phyloP scores from a whole-genome alignment of 306 rosid species.

The Dalbergia cultrata region DNA sequence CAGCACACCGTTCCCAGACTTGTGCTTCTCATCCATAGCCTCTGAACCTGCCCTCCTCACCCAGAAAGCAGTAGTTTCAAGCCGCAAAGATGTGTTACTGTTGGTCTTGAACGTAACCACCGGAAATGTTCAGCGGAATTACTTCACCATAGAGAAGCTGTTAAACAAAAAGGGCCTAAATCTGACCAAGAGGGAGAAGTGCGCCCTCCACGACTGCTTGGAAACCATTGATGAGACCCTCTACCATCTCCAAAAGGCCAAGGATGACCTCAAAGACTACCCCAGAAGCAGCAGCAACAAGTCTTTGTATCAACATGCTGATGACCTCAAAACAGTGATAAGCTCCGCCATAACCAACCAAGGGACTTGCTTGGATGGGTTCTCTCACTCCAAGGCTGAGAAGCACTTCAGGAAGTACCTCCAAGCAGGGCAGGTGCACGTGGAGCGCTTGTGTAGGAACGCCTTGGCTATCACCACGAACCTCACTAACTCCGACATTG shows the following conservation, averaged over 20 bases:
- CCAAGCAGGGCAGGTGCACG: constrained; percentile 50
- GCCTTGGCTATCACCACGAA: constrained; percentile 77
- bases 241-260: constrained; percentile 62
- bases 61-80: constrained; percentile 47
- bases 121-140: constrained; percentile 56
- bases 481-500: constrained; percentile 71
- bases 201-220: constrained; percentile 72
- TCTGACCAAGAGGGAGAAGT: constrained; percentile 55
- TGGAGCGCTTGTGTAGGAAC: constrained; percentile 70
- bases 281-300: constrained; percentile 42
- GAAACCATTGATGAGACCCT: constrained; percentile 71
- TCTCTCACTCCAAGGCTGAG: constrained; percentile 64
- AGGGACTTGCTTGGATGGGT: constrained; percentile 78
- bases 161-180: constrained; percentile 26
- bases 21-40: constrained; percentile 65
- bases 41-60: background rate
- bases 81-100: constrained; percentile 55
- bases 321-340: constrained; percentile 70
- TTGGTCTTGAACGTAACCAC: constrained; percentile 55
- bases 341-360: constrained; percentile 84
- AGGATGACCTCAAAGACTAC: constrained; percentile 51
- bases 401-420: constrained; percentile 48
- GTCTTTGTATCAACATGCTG: constrained; percentile 57
- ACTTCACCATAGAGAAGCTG: constrained; percentile 55
- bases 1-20: constrained; percentile 63